phyloP scores from a whole-genome alignment of 257 asterid species.

The Solanum chiquidenum region DNA sequence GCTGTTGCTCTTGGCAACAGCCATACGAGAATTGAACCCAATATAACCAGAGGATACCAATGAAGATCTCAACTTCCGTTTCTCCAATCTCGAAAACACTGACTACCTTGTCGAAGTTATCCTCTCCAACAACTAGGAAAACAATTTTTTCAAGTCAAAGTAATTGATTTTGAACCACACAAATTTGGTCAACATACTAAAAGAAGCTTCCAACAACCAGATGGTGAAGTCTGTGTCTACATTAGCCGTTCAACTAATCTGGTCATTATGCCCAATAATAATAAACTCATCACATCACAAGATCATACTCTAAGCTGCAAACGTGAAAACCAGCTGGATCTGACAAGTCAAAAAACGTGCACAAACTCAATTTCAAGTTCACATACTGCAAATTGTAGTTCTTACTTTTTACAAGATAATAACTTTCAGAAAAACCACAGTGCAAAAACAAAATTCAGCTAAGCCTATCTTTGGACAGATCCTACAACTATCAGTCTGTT shows the following conservation, averaged over 20 bases:
- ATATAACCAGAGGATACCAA: slow-evolving; percentile 7
- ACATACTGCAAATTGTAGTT: not conserved
- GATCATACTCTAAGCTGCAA: slow-evolving; percentile 10
- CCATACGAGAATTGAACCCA: slow-evolving; percentile 42
- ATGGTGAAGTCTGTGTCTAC: slow-evolving; percentile 19
- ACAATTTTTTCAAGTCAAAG: slow-evolving; percentile 21
- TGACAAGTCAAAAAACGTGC: slow-evolving; percentile 12
- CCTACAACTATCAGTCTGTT: not conserved
- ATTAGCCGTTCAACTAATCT: slow-evolving; percentile 1
- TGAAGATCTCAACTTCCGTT: slow-evolving; percentile 10
- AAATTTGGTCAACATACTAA: slow-evolving; percentile 13
- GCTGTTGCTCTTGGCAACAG: slow-evolving; percentile 60
- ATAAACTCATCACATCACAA: slow-evolving; percentile 2
- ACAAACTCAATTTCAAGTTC: not conserved
- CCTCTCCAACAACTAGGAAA: not conserved
- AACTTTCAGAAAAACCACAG: not conserved
- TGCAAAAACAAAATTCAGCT: not conserved
- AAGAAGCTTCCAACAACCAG: slow-evolving; percentile 13
- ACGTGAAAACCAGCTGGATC: slow-evolving; percentile 30
- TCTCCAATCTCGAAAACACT: not conserved
- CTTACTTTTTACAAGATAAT: not conserved
- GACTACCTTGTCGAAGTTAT: not conserved
- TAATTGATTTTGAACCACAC: slow-evolving; percentile 2
- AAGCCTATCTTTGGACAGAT: not conserved
- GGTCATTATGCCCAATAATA: not conserved